Conservation (phyloP, 2,329 filamentous ascomycete genomes). For the Fusarium incarnatum region DNA sequence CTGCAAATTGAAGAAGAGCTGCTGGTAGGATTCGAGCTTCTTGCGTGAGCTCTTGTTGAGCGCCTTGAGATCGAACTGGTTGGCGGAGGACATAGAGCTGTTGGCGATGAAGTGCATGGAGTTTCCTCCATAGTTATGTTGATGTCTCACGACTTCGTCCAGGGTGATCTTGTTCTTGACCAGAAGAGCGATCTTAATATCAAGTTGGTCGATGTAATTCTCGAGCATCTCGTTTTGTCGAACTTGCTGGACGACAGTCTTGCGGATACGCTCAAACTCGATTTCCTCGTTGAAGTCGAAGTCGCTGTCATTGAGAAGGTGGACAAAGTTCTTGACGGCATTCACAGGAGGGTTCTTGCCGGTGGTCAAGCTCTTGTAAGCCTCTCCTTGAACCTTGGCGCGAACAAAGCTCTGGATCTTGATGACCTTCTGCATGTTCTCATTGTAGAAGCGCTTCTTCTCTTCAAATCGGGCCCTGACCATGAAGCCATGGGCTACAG, state of each 20-base stretch:
- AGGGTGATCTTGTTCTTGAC: slow-evolving; percentile 99
- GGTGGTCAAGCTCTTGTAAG: slow-evolving; percentile 95
- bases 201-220: slow-evolving; percentile 97
- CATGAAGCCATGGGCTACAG: slow-evolving; percentile 77
- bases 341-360: slow-evolving; percentile 97
- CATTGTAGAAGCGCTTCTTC: slow-evolving; percentile 88
- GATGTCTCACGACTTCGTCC: slow-evolving; percentile 96
- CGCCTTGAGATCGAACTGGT: slow-evolving; percentile 96
- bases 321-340: slow-evolving; percentile 97
- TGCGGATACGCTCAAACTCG: slow-evolving; percentile 93
- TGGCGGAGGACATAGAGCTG: slow-evolving; percentile 86
- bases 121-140: slow-evolving; percentile 94
- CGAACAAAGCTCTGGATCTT: slow-evolving; percentile 98
- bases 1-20: slow-evolving; percentile 96
- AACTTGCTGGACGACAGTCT: slow-evolving; percentile 97
- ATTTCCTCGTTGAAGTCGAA: slow-evolving; percentile 99
- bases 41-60: slow-evolving; percentile 96
- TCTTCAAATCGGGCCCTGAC: slow-evolving; percentile 82
- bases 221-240: slow-evolving; percentile 97
- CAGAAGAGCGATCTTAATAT: slow-evolving; percentile 97
- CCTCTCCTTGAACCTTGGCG: slow-evolving; percentile 94
- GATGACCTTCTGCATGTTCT: slow-evolving; percentile 99
- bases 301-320: slow-evolving; percentile 96
- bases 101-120: slow-evolving; percentile 87
- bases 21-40: slow-evolving; percentile 96